Evolutionary conservation across 352 stramenopile genomes (phyloP).

Genomic region (Elongisporangium senticosum): DNA sequence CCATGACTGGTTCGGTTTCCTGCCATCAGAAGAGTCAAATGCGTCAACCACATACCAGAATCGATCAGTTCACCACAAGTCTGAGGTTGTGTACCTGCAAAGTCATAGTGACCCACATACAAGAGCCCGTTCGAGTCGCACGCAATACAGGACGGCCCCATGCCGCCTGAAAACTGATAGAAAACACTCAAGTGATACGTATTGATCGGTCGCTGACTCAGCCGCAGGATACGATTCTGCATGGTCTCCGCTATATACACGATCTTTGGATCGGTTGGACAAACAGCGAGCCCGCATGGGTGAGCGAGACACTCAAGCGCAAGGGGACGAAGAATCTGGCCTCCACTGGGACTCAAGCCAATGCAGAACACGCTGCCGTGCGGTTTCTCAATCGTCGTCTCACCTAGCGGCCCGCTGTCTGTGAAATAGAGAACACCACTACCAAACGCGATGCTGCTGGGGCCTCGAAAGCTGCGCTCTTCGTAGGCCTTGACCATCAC

Average conservation of each 20-base stretch:
- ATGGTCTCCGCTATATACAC: conserved; percentile 78
- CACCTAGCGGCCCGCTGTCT: conserved; percentile 76
- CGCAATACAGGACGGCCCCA: conserved; percentile 71
- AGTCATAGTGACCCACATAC: conserved; percentile 84
- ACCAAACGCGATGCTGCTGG: conserved; percentile 59
- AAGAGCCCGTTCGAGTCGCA: conserved; percentile 53
- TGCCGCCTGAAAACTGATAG: conserved; percentile 71
- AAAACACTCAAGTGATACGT: conserved; percentile 79
- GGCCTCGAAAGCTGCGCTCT: conserved; percentile 64
- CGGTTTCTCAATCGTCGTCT: conserved; percentile 80
- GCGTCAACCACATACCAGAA: not conserved
- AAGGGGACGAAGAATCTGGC: conserved; percentile 68
- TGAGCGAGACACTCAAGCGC: conserved; percentile 75
- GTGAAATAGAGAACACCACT: conserved; percentile 75
- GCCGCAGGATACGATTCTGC: conserved; percentile 69
- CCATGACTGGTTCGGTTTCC: conserved; percentile 29
- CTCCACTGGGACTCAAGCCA: conserved; percentile 47
- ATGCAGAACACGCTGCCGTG: conserved; percentile 79
- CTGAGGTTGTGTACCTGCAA: conserved; percentile 39
- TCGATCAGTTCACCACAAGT: not conserved
- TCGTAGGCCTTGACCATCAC: conserved; percentile 84
- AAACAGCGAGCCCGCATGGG: conserved; percentile 57
- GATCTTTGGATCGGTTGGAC: conserved; percentile 24
- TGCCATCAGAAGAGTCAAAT: conserved; percentile 4
- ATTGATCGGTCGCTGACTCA: conserved; percentile 55